Base-by-base conservation (phyloP, 2,329 filamentous ascomycete genomes). In the Rasamsonia emersonii region DNA sequence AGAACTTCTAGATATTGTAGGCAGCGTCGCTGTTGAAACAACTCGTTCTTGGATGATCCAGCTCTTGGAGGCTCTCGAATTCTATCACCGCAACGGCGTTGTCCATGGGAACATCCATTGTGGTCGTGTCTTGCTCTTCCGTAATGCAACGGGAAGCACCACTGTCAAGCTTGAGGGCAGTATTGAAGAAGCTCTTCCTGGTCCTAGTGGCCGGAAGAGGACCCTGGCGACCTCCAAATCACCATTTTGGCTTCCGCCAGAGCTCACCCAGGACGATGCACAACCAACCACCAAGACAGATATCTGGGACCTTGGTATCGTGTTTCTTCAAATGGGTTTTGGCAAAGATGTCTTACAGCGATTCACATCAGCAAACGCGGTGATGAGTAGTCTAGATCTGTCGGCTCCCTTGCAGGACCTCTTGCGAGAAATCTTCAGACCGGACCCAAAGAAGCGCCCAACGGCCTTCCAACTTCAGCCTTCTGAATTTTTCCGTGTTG, bases 291-390 rank as follows among this genome's bases (percentile, higher is more conserved):
- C 61, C 47, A 94, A 94, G 55, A 85, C 86, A 0, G 91, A 96
- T 54, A 75, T 96, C 6, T 98, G 91, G 91, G 84, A 95, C 44
- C 77, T 98, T 47, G 91, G 91, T 4, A 76, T 95, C 18, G 74
- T 95, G 4, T 83, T 95, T 46, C 59, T 94, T 23, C 89, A 98
- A 54, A 95, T 96, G 86, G 73, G 91, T 3, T 89, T 95, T 54
- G 91, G 91, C 2, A 68, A 86, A 19, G 77, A 86, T 43, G 74
- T 86, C 5, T 68, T 82, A 11, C 71, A 80, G 37, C 82, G 79
- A 37, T 89, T 91, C 55, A 78, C 79, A 10, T 93, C 86, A 1
- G 88, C 89, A 1, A 75, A 73, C 35, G 75, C 77, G 24, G 61
- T 94, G 31, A 78, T 85, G 52, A 77, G 80, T 9, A 76, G 77